Evolutionary conservation across 768 basidiomycete genomes (phyloP).

Genomic region (Asterophora parasitica): DNA sequence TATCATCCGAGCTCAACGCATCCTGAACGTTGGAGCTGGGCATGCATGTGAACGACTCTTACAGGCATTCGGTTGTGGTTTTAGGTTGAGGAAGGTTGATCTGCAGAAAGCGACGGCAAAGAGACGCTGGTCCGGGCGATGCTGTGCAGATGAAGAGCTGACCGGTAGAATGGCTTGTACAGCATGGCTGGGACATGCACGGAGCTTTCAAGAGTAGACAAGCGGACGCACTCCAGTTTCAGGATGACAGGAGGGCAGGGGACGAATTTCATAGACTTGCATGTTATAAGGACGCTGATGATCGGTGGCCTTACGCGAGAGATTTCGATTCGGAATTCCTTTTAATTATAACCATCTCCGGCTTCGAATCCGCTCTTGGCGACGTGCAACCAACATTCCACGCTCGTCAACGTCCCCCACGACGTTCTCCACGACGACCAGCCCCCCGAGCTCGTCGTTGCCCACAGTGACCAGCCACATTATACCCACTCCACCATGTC

Average conservation of each 20-base stretch:
- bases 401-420: constrained; percentile 3
- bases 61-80: too few relatives aligned
- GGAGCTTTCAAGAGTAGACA: not conserved
- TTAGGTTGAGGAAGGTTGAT: too few relatives aligned
- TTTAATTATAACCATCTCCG: constrained; percentile 22
- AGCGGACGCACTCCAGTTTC: constrained; percentile 9
- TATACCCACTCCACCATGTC: constrained; percentile 29
- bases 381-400: constrained; percentile 16
- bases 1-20: too few relatives aligned
- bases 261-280: too few relatives aligned
- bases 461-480: constrained; percentile 10
- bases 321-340: constrained; percentile 23
- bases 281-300: constrained; percentile 12
- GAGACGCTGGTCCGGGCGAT: too few relatives aligned
- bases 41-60: too few relatives aligned
- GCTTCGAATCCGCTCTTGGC: constrained; percentile 8
- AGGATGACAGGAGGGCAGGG: constrained; percentile 7
- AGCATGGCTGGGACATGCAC: not conserved
- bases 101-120: too few relatives aligned
- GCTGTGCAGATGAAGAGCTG: too few relatives aligned
- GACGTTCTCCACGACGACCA: constrained; percentile 9
- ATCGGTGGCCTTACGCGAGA: constrained; percentile 13
- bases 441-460: constrained; percentile 5
- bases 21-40: too few relatives aligned
- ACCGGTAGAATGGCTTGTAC: too few relatives aligned